Conservation (phyloP, 1,139 yeast species). For the Saccharomycopsis crataegensis region DNA sequence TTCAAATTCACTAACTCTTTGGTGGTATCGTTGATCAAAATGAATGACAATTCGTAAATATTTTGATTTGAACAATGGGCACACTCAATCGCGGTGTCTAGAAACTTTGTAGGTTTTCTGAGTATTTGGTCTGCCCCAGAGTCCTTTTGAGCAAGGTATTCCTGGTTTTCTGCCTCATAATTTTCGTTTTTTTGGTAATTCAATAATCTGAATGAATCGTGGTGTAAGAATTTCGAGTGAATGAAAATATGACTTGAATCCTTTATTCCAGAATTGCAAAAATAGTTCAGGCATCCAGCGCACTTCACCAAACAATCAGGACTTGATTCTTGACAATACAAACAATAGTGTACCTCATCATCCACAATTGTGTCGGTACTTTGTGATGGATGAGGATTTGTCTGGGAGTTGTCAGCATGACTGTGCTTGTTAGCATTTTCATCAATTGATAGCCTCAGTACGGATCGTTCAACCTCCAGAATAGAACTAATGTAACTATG, state of each 20-base stretch:
- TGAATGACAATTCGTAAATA: conserved; percentile 9
- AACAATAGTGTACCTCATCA: conserved; percentile 5
- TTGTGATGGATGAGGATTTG: neutral
- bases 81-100: conserved; percentile 11
- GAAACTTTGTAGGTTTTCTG: neutral
- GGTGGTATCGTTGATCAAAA: conserved; percentile 9
- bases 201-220: conserved; percentile 11
- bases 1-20: conserved; percentile 18
- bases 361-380: neutral
- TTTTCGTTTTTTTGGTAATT: conserved; percentile 11
- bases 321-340: conserved; percentile 16
- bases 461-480: neutral
- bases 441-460: neutral
- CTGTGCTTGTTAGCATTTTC: neutral
- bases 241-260: conserved; percentile 16
- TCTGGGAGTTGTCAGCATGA: neutral
- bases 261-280: conserved; percentile 19
- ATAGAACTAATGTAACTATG: conserved; percentile 6
- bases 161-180: neutral
- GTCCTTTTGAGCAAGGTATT: neutral
- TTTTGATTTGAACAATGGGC: conserved; percentile 4
- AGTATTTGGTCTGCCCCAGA: neutral
- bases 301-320: conserved; percentile 15
- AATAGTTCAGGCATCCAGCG: conserved; percentile 7
- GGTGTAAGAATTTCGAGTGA: conserved; percentile 15